These are phyloP conservation scores for Spatholobus suberectus DNA, from an alignment of 306 rosid species.

Conservation along the genomic window DNA sequence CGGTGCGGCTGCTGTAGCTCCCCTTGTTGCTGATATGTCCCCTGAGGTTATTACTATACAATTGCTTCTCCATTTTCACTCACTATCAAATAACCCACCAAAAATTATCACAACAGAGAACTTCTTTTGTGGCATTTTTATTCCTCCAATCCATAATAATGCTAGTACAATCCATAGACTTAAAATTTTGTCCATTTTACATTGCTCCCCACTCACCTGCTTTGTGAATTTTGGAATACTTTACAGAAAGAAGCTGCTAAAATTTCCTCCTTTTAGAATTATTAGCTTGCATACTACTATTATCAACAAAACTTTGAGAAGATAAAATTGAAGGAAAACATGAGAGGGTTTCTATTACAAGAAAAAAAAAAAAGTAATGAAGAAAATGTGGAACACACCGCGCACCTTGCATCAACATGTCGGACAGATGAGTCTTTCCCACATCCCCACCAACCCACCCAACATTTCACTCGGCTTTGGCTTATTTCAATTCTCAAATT, in stretches of 20 bases:
- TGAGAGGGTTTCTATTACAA: conserved; percentile 25
- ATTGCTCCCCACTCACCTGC: too few relatives aligned
- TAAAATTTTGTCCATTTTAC: too few relatives aligned
- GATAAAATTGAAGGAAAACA: not conserved
- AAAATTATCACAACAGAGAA: not conserved
- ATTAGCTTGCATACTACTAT: not conserved
- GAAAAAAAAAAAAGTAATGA: conserved; percentile 25
- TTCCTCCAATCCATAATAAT: too few relatives aligned
- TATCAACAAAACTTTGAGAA: not conserved
- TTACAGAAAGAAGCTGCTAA: too few relatives aligned
- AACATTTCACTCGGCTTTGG: not conserved
- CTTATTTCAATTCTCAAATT: conserved; percentile 36
- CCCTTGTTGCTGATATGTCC: conserved; percentile 75
- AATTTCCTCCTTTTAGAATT: too few relatives aligned
- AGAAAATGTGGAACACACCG: conserved; percentile 34
- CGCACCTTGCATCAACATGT: conserved; percentile 37
- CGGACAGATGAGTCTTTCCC: conserved; percentile 13
- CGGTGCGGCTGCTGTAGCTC: conserved; percentile 89
- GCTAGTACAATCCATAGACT: too few relatives aligned
- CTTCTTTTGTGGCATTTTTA: too few relatives aligned
- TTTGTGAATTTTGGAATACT: too few relatives aligned
- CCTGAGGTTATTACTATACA: conserved; percentile 61
- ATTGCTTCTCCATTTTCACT: not conserved
- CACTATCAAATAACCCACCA: not conserved
- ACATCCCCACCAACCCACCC: conserved; percentile 39